Conservation (phyloP, 2,329 filamentous ascomycete genomes). For the Ustulina deusta region DNA sequence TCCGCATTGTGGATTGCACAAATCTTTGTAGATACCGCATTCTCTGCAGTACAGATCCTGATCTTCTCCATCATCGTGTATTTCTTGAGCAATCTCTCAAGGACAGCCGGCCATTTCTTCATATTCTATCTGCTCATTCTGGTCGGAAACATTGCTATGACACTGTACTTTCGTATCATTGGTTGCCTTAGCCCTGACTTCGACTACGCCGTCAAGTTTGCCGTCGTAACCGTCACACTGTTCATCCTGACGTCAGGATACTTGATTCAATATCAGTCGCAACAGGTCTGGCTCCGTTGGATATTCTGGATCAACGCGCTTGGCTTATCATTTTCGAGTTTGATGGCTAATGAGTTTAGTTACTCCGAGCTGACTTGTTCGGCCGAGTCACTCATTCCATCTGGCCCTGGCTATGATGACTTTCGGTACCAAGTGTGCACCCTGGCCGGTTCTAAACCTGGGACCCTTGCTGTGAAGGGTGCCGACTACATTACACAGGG, state of each 20-base stretch:
- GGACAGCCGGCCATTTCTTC: constrained; percentile 82
- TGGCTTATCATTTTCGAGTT: constrained; percentile 77
- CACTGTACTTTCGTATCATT: constrained; percentile 80
- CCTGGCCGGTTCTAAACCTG: constrained; percentile 75
- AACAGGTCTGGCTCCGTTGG: constrained; percentile 83
- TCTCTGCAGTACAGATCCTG: constrained; percentile 76
- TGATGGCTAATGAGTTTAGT: constrained; percentile 91
- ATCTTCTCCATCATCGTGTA: constrained; percentile 82
- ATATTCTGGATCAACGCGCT: constrained; percentile 82
- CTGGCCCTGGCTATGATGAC: constrained; percentile 75
- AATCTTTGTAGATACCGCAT: constrained; percentile 81
- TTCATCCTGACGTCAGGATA: constrained; percentile 86
- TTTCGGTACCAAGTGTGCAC: constrained; percentile 85
- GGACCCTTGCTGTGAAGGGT: constrained; percentile 73
- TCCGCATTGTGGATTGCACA: constrained; percentile 87
- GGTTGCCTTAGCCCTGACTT: constrained; percentile 83
- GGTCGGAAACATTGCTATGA: constrained; percentile 77
- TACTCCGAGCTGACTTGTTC: constrained; percentile 76
- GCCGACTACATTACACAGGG: constrained; percentile 74
- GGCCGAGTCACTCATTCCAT: constrained; percentile 75
- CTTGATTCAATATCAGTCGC: constrained; percentile 80
- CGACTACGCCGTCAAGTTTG: constrained; percentile 86
- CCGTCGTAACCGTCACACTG: constrained; percentile 82
- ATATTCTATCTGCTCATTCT: constrained; percentile 79
- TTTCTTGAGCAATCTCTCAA: constrained; percentile 78